phyloP scores from a whole-genome alignment of 139 green algal species.

The Astrephomene gubernaculifera region DNA sequence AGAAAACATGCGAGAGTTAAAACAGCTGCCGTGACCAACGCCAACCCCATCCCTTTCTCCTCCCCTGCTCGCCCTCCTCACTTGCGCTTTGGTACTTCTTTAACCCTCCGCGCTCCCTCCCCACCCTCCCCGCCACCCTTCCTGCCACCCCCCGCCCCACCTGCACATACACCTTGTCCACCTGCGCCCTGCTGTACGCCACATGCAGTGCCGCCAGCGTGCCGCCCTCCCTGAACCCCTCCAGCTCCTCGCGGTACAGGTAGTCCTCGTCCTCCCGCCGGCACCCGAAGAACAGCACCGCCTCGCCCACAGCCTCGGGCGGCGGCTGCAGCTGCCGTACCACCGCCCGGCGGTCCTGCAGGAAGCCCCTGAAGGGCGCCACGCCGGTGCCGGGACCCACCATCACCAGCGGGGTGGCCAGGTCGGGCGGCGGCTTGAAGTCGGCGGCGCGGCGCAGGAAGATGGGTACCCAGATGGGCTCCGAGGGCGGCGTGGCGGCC shows the following conservation, averaged over 20 bases:
- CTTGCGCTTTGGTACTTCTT: too few relatives aligned
- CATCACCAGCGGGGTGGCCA: constrained; percentile 84
- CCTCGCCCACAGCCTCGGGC: constrained; percentile 40
- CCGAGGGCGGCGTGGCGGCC: neutral
- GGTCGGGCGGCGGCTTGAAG: constrained; percentile 33
- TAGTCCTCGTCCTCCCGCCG: constrained; percentile 84
- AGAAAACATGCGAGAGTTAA: too few relatives aligned
- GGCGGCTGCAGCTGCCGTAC: constrained; percentile 11
- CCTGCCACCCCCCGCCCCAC: neutral
- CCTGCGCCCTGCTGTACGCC: constrained; percentile 82
- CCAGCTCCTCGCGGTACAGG: constrained; percentile 85
- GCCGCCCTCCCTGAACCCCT: constrained; percentile 66
- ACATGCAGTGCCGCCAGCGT: constrained; percentile 79
- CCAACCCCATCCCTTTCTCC: too few relatives aligned
- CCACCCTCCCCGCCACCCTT: neutral
- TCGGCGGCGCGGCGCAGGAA: constrained; percentile 53
- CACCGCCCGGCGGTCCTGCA: constrained; percentile 68
- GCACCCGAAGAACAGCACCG: constrained; percentile 92
- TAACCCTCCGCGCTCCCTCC: neutral
- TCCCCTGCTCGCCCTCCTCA: too few relatives aligned
- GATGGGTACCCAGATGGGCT: constrained; percentile 41
- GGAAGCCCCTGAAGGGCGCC: constrained; percentile 89
- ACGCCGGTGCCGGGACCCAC: constrained; percentile 93
- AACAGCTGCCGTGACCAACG: too few relatives aligned
- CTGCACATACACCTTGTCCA: constrained; percentile 59